phyloP scores from a whole-genome alignment of 345 rosid genomes.

The Mallotus nudiflorus region DNA sequence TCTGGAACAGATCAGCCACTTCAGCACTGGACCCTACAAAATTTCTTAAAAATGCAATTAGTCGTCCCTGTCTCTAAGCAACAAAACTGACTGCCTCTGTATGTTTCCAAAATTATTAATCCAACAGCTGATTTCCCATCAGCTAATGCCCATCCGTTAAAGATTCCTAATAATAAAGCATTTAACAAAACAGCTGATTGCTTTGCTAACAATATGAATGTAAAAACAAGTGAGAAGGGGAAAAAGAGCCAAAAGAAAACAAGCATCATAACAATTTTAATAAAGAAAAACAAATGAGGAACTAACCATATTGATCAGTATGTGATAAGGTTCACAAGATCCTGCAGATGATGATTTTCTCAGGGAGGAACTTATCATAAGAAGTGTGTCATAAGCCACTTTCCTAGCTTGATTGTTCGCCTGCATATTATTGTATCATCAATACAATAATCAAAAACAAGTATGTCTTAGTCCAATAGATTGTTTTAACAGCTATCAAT shows the following conservation, averaged over 20 bases:
- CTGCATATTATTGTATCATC: constrained; percentile 38
- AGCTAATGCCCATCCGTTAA: not conserved
- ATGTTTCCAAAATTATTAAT: not conserved
- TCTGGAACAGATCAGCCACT: not conserved
- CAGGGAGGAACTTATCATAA: constrained; percentile 52
- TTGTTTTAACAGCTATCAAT: too few relatives aligned
- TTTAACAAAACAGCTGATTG: not conserved
- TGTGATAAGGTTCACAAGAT: constrained; percentile 49
- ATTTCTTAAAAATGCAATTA: not conserved
- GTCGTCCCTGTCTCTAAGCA: not conserved
- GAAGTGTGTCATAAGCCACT: constrained; percentile 73
- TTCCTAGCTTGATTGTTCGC: constrained; percentile 74
- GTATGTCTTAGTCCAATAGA: too few relatives aligned
- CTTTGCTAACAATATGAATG: not conserved
- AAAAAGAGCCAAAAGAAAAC: not conserved
- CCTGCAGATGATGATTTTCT: constrained; percentile 36
- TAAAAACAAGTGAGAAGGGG: not conserved
- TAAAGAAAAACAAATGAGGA: not conserved
- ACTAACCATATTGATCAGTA: constrained; percentile 78
- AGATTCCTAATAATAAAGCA: not conserved
- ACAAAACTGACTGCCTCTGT: not conserved
- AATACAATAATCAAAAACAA: constrained; percentile 1
- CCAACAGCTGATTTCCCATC: not conserved
- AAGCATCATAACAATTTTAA: not conserved
- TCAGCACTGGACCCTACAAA: not conserved